Evolutionary conservation across 768 basidiomycete species (phyloP).

Genomic region (Piloderma croceum): DNA sequence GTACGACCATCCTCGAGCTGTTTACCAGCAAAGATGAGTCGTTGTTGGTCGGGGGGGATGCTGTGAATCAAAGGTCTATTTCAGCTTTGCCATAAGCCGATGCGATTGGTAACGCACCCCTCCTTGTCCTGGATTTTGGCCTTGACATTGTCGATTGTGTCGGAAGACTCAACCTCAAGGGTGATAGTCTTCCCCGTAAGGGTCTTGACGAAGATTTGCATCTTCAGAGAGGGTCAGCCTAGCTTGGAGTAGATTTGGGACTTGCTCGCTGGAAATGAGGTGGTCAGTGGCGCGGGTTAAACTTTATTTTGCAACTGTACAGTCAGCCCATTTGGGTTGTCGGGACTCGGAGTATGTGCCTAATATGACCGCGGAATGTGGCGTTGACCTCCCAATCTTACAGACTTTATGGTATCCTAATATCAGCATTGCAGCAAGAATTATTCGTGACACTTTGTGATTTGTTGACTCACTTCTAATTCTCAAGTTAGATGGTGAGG

Average conservation of each 20-base stretch:
- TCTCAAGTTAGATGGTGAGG: too few relatives aligned
- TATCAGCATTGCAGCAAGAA: too few relatives aligned
- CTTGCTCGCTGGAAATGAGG: constrained; percentile 6
- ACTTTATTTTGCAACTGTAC: constrained; percentile 20
- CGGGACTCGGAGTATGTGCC: too few relatives aligned
- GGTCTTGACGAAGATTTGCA: constrained; percentile 83
- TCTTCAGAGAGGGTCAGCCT: constrained; percentile 20
- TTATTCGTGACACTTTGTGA: too few relatives aligned
- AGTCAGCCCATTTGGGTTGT: too few relatives aligned
- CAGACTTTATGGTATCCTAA: too few relatives aligned
- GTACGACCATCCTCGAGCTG: constrained; percentile 98
- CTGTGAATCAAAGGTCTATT: constrained; percentile 26
- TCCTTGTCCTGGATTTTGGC: constrained; percentile 77
- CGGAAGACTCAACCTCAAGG: constrained; percentile 95
- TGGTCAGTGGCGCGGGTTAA: constrained; percentile 17
- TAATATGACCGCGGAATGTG: too few relatives aligned
- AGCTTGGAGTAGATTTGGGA: constrained; percentile 1
- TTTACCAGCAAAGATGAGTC: constrained; percentile 96
- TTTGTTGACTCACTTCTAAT: too few relatives aligned
- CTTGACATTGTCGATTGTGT: constrained; percentile 96
- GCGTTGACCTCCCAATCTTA: too few relatives aligned
- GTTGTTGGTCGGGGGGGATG: constrained; percentile 93
- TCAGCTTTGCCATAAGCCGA: not conserved
- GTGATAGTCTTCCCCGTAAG: constrained; percentile 97
- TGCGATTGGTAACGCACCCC: constrained; percentile 36